Evolutionary conservation across 768 basidiomycete species (phyloP).

Genomic region (Tulasnella sp.): DNA sequence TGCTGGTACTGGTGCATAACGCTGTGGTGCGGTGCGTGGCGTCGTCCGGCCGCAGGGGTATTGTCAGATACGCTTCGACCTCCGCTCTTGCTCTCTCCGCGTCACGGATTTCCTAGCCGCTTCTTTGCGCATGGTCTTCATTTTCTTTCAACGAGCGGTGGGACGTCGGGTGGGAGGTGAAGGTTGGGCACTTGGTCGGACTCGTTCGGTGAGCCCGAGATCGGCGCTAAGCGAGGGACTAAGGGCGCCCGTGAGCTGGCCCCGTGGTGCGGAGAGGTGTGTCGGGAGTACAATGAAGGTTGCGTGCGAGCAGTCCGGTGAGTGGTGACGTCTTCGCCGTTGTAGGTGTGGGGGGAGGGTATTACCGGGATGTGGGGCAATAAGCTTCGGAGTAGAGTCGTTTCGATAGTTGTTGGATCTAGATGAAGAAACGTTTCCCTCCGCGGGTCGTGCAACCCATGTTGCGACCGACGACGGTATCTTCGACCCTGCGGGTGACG

Average conservation of each 20-base stretch:
- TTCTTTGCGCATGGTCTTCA: background rate
- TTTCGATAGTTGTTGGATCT: conserved; percentile 4
- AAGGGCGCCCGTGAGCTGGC: background rate
- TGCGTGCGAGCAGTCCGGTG: background rate
- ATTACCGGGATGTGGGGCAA: conserved; percentile 4
- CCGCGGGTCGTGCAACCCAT: background rate
- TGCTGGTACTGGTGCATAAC: background rate
- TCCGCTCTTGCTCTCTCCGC: conserved; percentile 3
- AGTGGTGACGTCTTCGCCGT: background rate
- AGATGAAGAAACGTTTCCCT: background rate
- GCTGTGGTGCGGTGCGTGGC: background rate
- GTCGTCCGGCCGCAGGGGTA: background rate
- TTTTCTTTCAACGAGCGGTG: background rate
- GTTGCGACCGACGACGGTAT: no score
- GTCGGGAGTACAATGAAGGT: background rate
- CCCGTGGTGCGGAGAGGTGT: background rate
- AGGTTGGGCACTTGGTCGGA: background rate
- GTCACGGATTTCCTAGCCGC: background rate
- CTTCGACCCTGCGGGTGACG: no score
- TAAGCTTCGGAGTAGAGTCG: background rate
- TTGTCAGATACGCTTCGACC: background rate
- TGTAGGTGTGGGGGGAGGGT: background rate
- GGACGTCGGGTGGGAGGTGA: conserved; percentile 3
- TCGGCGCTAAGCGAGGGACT: background rate
- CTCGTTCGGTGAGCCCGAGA: background rate